phyloP scores from a whole-genome alignment of 306 rosid genomes.

The Alnus glutinosa region DNA sequence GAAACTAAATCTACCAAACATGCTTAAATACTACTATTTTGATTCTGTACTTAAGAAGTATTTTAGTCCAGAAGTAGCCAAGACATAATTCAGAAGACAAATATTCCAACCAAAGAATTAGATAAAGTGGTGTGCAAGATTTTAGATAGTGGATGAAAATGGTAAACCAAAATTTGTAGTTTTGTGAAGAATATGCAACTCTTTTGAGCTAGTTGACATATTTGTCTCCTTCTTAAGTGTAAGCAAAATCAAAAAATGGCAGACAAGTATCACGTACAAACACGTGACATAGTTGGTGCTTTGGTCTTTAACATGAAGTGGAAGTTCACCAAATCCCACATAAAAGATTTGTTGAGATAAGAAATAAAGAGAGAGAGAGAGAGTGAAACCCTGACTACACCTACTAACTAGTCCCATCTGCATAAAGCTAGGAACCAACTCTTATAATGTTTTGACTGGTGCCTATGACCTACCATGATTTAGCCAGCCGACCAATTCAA shows the following conservation, averaged over 20 bases:
- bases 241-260: slow-evolving; percentile 37
- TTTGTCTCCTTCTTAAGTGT: slow-evolving; percentile 29
- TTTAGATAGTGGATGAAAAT: slow-evolving; percentile 31
- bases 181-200: slow-evolving; percentile 13
- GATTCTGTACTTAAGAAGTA: too few species aligned
- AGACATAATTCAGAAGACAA: neutral
- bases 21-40: too few species aligned
- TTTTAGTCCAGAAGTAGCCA: too few species aligned
- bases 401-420: neutral
- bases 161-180: slow-evolving; percentile 21
- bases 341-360: slow-evolving; percentile 21
- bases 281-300: slow-evolving; percentile 25
- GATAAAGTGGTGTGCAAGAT: slow-evolving; percentile 28
- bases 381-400: neutral
- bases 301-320: slow-evolving; percentile 35
- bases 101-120: neutral
- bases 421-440: neutral
- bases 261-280: slow-evolving; percentile 37
- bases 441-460: slow-evolving; percentile 3
- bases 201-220: slow-evolving; percentile 22
- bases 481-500: neutral
- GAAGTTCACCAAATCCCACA: slow-evolving; percentile 37
- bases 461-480: neutral
- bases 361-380: neutral
- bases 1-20: neutral